Base-by-base conservation (phyloP, 2,329 filamentous ascomycete genomes). In the Amauroascus niger region DNA sequence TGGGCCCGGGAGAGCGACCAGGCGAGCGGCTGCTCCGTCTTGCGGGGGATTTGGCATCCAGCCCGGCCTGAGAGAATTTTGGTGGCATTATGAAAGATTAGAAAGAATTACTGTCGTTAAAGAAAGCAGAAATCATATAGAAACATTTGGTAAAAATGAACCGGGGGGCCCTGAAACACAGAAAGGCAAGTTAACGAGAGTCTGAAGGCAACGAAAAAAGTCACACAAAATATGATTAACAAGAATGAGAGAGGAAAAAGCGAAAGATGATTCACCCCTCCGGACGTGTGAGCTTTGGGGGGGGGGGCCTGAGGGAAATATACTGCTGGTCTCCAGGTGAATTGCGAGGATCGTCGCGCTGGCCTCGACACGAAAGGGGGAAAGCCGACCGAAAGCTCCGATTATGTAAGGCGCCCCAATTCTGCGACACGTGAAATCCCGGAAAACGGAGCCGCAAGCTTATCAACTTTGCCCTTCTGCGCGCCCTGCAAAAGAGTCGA, bases 1-100 rank as follows among this genome's bases (percentile, higher is more conserved):
- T 70, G 14, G 69, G 65, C 22, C 61, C 67, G 11, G 70, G 70
- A 7, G 70, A 71, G 55, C 67, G 68, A 61, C 67, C 69, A 43
- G 64, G 65, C 49, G 68, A 70, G 56, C 69, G 67, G 20, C 63
- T 63, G 26, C 64, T 63, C 30, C 62, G 62, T 32, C 64, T 64
- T 20, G 64, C 61, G 32, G 65, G 63, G 46, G 69, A 64, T 58
- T 64, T 67, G 37, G 71, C 68, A 45, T 64, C 64, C 56, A 72
- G 56, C 48, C 66, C 65, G 51, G 68, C 65, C 58, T 67, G 67
- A 43, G 57, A 24, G 30, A 54, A 47, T 20, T 56, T 54, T 51
- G 54, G 57, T 41, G 47, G 46, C 56, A 61, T 57, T 51, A 52
- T 52, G 30, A 57, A 45, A 57, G 58, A 60, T 54, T 32, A 53